phyloP scores from a whole-genome alignment of 495 filamentous ascomycete species.

The Hyaloscypha hepaticicola region DNA sequence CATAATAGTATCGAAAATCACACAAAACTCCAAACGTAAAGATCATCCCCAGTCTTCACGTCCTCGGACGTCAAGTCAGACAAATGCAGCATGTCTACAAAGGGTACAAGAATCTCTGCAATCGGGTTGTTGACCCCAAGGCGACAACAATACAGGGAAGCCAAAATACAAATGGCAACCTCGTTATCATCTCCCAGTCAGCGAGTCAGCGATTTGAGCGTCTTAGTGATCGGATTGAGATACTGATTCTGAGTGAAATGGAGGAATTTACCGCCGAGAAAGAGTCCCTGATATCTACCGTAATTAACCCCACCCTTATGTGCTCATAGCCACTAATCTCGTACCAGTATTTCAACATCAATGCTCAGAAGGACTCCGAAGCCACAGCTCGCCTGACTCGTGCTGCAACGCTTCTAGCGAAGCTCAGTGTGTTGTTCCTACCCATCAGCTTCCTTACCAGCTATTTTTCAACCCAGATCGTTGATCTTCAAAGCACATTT shows the following conservation, averaged over 20 bases:
- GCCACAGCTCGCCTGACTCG: conserved; percentile 76
- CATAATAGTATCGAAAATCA: conserved; percentile 20
- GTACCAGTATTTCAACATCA: conserved; percentile 79
- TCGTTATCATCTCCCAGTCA: conserved; percentile 49
- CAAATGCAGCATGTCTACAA: conserved; percentile 76
- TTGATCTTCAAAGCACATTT: conserved; percentile 57
- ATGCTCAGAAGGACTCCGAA: conserved; percentile 78
- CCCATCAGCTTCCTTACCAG: conserved; percentile 80
- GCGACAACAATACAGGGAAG: background rate
- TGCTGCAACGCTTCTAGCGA: conserved; percentile 81
- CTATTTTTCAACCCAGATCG: conserved; percentile 77
- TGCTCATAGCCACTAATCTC: background rate
- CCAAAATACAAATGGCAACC: conserved; percentile 9
- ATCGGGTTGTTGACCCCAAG: conserved; percentile 57
- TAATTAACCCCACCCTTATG: conserved; percentile 6
- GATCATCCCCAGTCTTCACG: conserved; percentile 43
- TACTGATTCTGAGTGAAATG: conserved; percentile 79
- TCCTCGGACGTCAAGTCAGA: conserved; percentile 69
- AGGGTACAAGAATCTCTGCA: conserved; percentile 76
- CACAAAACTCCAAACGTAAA: conserved; percentile 25
- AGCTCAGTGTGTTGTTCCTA: conserved; percentile 80
- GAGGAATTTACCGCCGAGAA: conserved; percentile 78
- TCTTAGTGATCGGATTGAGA: conserved; percentile 69
- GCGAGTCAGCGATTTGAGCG: conserved; percentile 75
- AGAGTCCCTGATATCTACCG: conserved; percentile 68